Percentiles rank a stretch among this genome's conserved stretches.
Conservation (phyloP, 2,329 filamentous ascomycete genomes). For the Cytospora paraplurivora region DNA sequence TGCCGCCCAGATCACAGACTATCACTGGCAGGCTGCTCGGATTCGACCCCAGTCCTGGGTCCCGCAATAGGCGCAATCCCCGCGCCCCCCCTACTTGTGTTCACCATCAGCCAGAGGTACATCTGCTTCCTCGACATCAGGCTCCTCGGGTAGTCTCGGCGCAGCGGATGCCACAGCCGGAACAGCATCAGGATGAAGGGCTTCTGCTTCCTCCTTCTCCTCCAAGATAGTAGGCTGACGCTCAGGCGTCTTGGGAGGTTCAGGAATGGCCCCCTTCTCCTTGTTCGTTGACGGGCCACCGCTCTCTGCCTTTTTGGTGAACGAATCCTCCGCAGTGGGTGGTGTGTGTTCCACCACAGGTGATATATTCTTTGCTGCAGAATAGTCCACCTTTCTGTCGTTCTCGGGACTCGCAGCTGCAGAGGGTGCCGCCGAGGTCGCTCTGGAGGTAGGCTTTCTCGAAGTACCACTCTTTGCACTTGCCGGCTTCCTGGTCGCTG, state of each 20-base stretch:
- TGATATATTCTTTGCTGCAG: conserved; percentile 31
- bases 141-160: conserved; percentile 11
- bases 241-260: conserved; percentile 17
- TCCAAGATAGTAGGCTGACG: conserved; percentile 16
- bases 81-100: conserved; percentile 8
- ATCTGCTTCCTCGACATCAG: conserved; percentile 10
- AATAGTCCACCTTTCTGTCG: conserved; percentile 24
- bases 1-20: background rate
- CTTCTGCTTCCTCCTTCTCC: conserved; percentile 8
- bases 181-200: background rate
- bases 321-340: conserved; percentile 31
- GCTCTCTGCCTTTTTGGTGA: conserved; percentile 27
- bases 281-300: conserved; percentile 19
- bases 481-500: conserved; percentile 28
- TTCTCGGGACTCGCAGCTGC: conserved; percentile 23
- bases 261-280: background rate
- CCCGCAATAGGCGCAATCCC: background rate
- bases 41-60: background rate
- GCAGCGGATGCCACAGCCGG: conserved; percentile 12
- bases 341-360: conserved; percentile 32
- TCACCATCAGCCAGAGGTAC: conserved; percentile 16
- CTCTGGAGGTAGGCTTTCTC: conserved; percentile 32
- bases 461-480: conserved; percentile 32
- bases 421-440: conserved; percentile 21
- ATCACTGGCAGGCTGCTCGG: background rate